These are phyloP conservation scores for Daphne laureola DNA, from an alignment of 441 rosid genomes.

Conservation along the genomic window DNA sequence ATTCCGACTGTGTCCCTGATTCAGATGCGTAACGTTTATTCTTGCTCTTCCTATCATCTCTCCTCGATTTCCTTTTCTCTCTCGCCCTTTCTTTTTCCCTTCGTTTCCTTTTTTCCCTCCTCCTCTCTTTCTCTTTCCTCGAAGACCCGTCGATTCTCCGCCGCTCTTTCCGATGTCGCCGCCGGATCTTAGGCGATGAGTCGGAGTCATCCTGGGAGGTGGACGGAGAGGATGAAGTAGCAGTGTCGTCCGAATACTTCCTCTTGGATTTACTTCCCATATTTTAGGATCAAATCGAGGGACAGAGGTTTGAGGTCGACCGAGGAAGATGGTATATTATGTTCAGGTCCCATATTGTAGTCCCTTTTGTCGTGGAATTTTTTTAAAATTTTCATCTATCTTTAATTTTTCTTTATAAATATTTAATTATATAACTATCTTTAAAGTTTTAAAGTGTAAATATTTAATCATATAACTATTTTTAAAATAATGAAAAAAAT, in stretches of 20 bases:
- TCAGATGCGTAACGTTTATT: slow-evolving; percentile 36
- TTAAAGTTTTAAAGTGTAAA: no score
- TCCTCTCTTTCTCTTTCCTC: slow-evolving; percentile 49
- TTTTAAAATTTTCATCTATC: no score
- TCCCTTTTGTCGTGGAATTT: no score
- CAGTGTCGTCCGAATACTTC: slow-evolving; percentile 30
- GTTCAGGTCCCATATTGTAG: no score
- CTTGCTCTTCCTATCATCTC: slow-evolving; percentile 31
- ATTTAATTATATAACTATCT: no score
- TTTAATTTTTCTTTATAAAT: no score
- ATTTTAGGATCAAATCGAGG: slow-evolving; percentile 3
- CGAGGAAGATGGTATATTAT: no score
- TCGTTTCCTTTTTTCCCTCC: slow-evolving; percentile 28
- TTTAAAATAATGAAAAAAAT: no score
- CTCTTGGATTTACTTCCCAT: slow-evolving; percentile 36
- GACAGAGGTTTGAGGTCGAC: no score
- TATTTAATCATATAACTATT: no score
- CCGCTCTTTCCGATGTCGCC: slow-evolving; percentile 28
- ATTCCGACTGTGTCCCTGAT: slow-evolving; percentile 20
- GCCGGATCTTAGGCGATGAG: slow-evolving; percentile 29
- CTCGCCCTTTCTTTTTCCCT: slow-evolving; percentile 30
- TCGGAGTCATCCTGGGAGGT: slow-evolving; percentile 49
- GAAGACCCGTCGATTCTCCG: slow-evolving; percentile 34
- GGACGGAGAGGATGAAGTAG: slow-evolving; percentile 29
- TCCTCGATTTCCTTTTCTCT: slow-evolving; percentile 29